Conservation (phyloP, 352 stramenopile genomes). For the Peronosclerospora sorghi region DNA sequence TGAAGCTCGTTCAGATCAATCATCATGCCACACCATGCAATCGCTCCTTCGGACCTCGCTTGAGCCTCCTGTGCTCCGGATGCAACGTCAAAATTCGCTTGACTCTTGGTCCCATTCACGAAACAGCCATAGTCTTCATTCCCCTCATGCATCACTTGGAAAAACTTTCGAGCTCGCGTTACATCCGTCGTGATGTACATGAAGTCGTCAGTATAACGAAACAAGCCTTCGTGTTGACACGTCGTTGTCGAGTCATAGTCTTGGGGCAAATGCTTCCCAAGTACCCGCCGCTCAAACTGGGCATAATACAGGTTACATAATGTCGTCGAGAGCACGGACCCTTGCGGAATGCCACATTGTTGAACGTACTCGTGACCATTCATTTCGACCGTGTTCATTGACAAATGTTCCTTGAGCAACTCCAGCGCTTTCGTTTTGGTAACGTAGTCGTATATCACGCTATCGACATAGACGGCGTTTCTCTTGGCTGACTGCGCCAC, state of each 20-base stretch:
- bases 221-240: conserved; percentile 47
- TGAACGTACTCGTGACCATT: conserved; percentile 44
- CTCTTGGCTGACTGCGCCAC: conserved; percentile 26
- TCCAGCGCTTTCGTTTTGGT: conserved; percentile 31
- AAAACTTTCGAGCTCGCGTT: conserved; percentile 36
- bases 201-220: conserved; percentile 77
- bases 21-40: conserved; percentile 64
- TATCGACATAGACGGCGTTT: conserved; percentile 54
- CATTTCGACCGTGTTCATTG: conserved; percentile 42
- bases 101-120: conserved; percentile 53
- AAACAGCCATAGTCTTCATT: conserved; percentile 55
- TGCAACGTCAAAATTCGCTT: conserved; percentile 39
- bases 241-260: conserved; percentile 4
- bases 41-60: conserved; percentile 1
- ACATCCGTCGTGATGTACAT: conserved; percentile 52
- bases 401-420: conserved; percentile 58
- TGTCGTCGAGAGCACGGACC: conserved; percentile 71
- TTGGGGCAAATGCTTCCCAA: conserved; percentile 31
- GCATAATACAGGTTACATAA: conserved; percentile 79
- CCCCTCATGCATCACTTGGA: conserved; percentile 45
- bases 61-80: background rate
- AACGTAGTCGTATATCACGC: conserved; percentile 71
- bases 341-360: conserved; percentile 59
- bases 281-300: conserved; percentile 53
- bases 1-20: conserved; percentile 46